Percentiles rank a stretch among this genome's conserved stretches.
Evolutionary conservation across 177 flowering plant species (phyloP).

Genomic region (Vitis hybrid): DNA sequence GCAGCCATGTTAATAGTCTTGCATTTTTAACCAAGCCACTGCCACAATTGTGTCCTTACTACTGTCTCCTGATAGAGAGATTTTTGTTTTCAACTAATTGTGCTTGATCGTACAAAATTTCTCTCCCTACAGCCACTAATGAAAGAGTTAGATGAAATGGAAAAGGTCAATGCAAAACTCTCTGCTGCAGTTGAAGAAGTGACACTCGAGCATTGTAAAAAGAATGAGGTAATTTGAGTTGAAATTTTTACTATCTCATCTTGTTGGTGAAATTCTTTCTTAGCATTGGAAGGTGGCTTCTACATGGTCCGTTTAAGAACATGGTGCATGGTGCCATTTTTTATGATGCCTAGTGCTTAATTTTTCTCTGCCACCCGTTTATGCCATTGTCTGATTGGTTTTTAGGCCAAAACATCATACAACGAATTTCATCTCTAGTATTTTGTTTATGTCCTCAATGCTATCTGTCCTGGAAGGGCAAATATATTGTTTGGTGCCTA

Average conservation of each 20-base stretch:
- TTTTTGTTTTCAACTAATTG: not conserved
- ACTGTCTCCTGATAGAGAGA: no score
- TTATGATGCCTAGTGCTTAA: not conserved
- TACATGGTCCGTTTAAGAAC: not conserved
- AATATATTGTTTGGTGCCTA: not conserved
- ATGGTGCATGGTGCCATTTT: not conserved
- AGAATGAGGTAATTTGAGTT: slow-evolving; percentile 68
- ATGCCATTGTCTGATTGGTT: no score
- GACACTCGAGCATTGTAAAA: slow-evolving; percentile 76
- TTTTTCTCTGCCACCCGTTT: no score
- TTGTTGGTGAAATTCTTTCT: no score
- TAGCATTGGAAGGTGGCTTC: not conserved
- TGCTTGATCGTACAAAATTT: slow-evolving; percentile 6
- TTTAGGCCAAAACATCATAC: no score
- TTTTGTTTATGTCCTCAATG: no score
- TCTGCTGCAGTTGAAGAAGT: slow-evolving; percentile 91
- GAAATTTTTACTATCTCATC: not conserved
- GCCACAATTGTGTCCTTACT: not conserved
- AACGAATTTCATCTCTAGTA: no score
- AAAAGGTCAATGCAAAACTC: slow-evolving; percentile 77
- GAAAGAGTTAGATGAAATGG: slow-evolving; percentile 95
- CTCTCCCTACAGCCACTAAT: slow-evolving; percentile 51
- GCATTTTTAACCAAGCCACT: not conserved
- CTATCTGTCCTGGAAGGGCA: not conserved
- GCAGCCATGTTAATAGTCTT: not conserved